These are phyloP conservation scores for Ceratobasidium sp. DNA, from an alignment of 1,284 basidiomycete species.

Conservation along the genomic window DNA sequence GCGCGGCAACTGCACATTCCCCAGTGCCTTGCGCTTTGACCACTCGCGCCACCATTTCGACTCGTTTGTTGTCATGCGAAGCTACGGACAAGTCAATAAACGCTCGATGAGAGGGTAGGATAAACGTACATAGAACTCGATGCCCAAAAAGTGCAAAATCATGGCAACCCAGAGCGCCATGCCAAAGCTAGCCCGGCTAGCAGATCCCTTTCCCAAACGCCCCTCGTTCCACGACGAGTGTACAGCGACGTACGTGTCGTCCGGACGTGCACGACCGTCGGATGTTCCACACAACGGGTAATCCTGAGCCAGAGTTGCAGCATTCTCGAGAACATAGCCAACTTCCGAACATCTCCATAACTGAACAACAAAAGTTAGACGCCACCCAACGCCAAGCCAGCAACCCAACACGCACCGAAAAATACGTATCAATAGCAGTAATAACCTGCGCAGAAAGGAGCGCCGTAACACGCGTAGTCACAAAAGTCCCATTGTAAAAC, in stretches of 20 bases:
- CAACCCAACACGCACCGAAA: constrained; percentile 29
- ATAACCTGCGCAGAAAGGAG: constrained; percentile 45
- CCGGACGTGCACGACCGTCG: constrained; percentile 1
- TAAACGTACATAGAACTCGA: constrained; percentile 49
- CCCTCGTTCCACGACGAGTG: constrained; percentile 42
- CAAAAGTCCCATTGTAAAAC: constrained; percentile 46
- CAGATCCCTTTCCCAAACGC: constrained; percentile 37
- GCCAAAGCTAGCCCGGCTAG: constrained; percentile 45
- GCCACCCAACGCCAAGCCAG: no score
- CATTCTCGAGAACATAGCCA: constrained; percentile 25
- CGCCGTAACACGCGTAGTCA: constrained; percentile 46
- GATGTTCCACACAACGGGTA: constrained; percentile 45
- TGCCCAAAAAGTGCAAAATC: constrained; percentile 47
- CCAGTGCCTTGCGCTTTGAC: constrained; percentile 25
- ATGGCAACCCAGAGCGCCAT: constrained; percentile 48
- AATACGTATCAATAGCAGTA: constrained; percentile 44
- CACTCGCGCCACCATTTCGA: constrained; percentile 29
- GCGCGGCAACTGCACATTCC: neutral
- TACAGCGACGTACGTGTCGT: constrained; percentile 34
- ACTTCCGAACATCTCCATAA: constrained; percentile 48
- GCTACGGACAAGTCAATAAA: neutral
- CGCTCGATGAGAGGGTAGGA: neutral
- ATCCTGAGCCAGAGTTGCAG: neutral
- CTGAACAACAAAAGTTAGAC: constrained; percentile 6
- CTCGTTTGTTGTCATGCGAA: constrained; percentile 25